phyloP scores from a whole-genome alignment of 345 rosid genomes.

The Acer saccharum region DNA sequence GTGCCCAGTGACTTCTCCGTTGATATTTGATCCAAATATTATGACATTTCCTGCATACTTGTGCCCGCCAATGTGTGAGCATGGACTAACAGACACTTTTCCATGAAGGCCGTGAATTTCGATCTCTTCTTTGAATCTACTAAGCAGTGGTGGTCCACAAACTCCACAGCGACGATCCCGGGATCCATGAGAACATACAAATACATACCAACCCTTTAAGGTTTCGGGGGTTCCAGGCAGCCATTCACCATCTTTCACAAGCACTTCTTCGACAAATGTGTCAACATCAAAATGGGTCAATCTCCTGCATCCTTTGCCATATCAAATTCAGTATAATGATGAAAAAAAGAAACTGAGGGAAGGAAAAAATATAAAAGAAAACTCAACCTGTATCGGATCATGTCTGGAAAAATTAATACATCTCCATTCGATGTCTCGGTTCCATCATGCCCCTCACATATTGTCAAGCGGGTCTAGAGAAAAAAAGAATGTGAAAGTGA shows the following conservation, averaged over 20 bases:
- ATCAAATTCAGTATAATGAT: slow-evolving; percentile 21
- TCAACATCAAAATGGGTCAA: slow-evolving; percentile 99
- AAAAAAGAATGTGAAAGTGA: slow-evolving; percentile 10
- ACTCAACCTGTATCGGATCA: slow-evolving; percentile 89
- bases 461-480: slow-evolving; percentile 76
- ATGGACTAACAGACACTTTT: slow-evolving; percentile 90
- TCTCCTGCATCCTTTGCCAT: slow-evolving; percentile 68
- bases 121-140: slow-evolving; percentile 87
- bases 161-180: slow-evolving; percentile 89
- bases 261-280: slow-evolving; percentile 97
- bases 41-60: slow-evolving; percentile 96
- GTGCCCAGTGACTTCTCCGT: slow-evolving; percentile 71
- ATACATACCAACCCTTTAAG: slow-evolving; percentile 76
- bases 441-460: slow-evolving; percentile 99
- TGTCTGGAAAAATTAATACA: slow-evolving; percentile 94
- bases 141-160: slow-evolving; percentile 87
- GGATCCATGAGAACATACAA: slow-evolving; percentile 94
- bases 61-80: slow-evolving; percentile 97
- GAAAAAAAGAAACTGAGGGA: slow-evolving; percentile 1
- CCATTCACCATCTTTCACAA: slow-evolving; percentile 94
- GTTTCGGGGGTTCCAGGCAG: slow-evolving; percentile 87
- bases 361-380: not conserved
- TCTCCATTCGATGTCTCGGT: slow-evolving; percentile 97
- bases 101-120: slow-evolving; percentile 70
- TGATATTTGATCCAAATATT: slow-evolving; percentile 63